Evolutionary conservation across 2,329 filamentous ascomycete species (phyloP).

Genomic region (Pseudogymnoascus sp.): DNA sequence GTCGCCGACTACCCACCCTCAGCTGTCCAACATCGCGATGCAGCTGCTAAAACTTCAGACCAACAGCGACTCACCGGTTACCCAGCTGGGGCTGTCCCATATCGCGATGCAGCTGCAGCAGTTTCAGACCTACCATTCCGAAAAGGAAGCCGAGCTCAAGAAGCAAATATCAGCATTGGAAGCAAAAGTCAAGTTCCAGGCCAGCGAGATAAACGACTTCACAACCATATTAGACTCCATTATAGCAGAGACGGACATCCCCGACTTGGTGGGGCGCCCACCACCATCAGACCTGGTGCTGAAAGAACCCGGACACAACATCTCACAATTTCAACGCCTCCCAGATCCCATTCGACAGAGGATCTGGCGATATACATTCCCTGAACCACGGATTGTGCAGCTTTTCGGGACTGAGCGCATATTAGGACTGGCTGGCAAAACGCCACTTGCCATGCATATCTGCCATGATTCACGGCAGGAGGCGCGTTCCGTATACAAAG

Average conservation of each 20-base stretch:
- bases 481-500: background rate
- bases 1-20: background rate
- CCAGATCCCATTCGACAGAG: background rate
- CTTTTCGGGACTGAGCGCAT: background rate
- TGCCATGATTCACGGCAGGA: background rate
- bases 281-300: too few relatives aligned
- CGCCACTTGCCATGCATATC: background rate
- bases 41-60: background rate
- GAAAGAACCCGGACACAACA: background rate
- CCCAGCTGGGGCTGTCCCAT: background rate
- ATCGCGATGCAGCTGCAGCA: background rate
- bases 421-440: background rate
- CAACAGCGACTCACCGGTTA: background rate
- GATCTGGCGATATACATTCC: background rate
- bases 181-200: background rate
- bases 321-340: background rate
- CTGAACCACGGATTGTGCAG: background rate
- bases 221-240: too few relatives aligned
- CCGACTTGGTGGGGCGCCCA: too few relatives aligned
- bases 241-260: too few relatives aligned
- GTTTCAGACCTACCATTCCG: background rate
- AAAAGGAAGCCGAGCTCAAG: background rate
- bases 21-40: background rate
- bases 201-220: background rate
- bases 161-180: background rate